These are phyloP conservation scores for Xylariaceae sp. DNA, from an alignment of 2,329 filamentous ascomycete genomes.

Conservation along the genomic window DNA sequence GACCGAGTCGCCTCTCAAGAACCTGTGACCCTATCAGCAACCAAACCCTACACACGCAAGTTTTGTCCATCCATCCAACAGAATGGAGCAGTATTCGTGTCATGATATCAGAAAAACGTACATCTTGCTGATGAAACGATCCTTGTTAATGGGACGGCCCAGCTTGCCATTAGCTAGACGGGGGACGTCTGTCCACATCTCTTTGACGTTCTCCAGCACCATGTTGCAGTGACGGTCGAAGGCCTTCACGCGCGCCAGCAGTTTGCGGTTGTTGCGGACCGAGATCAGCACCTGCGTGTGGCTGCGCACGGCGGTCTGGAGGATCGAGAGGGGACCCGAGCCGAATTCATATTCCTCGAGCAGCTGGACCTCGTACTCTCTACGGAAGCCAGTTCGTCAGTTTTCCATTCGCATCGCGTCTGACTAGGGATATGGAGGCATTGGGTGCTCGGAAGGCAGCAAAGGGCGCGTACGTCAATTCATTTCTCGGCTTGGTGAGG, in stretches of 20 bases:
- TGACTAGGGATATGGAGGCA: conserved; percentile 13
- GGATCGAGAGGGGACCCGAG: conserved; percentile 79
- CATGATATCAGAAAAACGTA: conserved; percentile 39
- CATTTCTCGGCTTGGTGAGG: conserved; percentile 78
- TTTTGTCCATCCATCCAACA: background rate
- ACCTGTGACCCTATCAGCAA: conserved; percentile 47
- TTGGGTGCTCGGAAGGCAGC: background rate
- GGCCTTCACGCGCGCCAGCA: conserved; percentile 93
- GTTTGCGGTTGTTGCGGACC: conserved; percentile 96
- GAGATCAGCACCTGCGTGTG: conserved; percentile 96
- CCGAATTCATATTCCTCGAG: conserved; percentile 76
- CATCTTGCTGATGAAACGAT: conserved; percentile 98
- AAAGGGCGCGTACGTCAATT: conserved; percentile 74
- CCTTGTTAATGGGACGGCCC: conserved; percentile 90
- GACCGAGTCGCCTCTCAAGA: conserved; percentile 80
- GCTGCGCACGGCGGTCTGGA: conserved; percentile 91
- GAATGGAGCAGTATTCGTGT: background rate
- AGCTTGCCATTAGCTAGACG: conserved; percentile 78
- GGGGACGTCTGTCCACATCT: conserved; percentile 99
- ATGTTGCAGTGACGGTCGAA: conserved; percentile 99
- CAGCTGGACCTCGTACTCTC: conserved; percentile 50
- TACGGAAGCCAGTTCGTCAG: conserved; percentile 18
- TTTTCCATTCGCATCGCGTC: background rate
- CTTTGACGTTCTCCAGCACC: conserved; percentile 94
- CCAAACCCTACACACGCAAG: background rate